Conservation (phyloP, 192 early-diverging fungal species). For the Chytriomyces sp. region DNA sequence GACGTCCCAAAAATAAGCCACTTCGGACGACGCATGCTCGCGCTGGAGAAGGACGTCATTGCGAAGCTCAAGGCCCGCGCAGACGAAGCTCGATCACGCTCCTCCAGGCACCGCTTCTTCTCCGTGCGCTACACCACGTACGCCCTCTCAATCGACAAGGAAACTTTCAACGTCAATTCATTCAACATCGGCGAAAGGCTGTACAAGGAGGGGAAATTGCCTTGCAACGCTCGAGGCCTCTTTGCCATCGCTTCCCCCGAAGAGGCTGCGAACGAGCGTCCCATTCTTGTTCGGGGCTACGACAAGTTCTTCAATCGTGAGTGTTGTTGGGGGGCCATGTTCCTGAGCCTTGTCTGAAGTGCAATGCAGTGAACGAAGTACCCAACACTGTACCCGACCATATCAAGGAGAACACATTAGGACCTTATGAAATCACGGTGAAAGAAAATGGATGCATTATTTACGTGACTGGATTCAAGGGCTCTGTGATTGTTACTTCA, state of each 20-base stretch:
- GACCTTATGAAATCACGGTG: constrained; percentile 88
- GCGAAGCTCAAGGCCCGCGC: no score
- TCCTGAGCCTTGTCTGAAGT: neutral
- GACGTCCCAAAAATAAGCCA: no score
- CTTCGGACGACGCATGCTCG: no score
- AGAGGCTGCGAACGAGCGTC: constrained; percentile 35
- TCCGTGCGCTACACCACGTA: neutral
- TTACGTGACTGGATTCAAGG: constrained; percentile 70
- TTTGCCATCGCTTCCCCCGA: constrained; percentile 49
- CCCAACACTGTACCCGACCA: constrained; percentile 48
- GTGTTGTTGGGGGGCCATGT: neutral
- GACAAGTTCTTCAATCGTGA: constrained; percentile 95
- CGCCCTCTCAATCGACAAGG: neutral
- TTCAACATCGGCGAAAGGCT: neutral
- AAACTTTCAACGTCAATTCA: neutral
- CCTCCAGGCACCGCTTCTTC: no score
- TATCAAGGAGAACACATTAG: constrained; percentile 63
- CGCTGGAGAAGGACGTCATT: no score
- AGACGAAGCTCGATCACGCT: neutral
- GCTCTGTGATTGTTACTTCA: constrained; percentile 78
- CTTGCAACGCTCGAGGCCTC: constrained; percentile 79
- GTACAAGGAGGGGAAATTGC: constrained; percentile 44
- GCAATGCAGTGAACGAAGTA: constrained; percentile 30
- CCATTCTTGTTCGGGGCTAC: constrained; percentile 86
- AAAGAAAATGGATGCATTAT: constrained; percentile 99